Evolutionary conservation across 2,329 filamentous ascomycete species (phyloP), one percentile per base, ranked within the genome.

Genomic region (Phaeosphaeriaceae sp.): DNA sequence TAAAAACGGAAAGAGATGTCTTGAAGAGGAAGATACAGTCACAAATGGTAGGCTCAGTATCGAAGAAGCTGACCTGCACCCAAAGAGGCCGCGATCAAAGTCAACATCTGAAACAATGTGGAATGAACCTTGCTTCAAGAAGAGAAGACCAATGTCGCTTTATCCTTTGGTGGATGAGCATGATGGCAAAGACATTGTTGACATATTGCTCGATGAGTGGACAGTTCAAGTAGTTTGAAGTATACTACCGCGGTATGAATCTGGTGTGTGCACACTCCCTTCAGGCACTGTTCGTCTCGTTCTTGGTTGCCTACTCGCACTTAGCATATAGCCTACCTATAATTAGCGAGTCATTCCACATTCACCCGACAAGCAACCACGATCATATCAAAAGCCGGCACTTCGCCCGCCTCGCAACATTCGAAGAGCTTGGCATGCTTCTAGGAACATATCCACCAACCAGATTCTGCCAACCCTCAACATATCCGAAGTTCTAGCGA

Each of bases 141-240:
- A 19, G 1, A 3, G 17, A 20, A 2, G 22, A 44, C 2, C 2
- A 15, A 15, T n/a, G 3, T n/a, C 11, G 36, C 36, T 7, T 40
- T n/a, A n/a, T n/a, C n/a, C n/a, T 46, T 13, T 19, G 11, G 11
- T 9, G 21, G 6, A 22, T 11, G 44, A 17, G 2, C n/a, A 46
- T 6, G n/a, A 9, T 25, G 27, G 47, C 13, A 47, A 46, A 41
- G 62, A 67, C 44, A 64, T 69, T 47, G 61, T 69, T 15, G 65
- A 69, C 54, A 24, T 67, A 6, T 25, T 69, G 24, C 53, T 69
- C 46, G 58, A 60, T 22, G 44, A 68, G 21, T 69, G 65, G 63
- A 64, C 57, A 2, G 50, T 62, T 20, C 54, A 56, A 24, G 49
- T 51, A 20, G 17, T 48, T 31, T 54, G 41, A 58, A n/a, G n/a